Base-by-base conservation (phyloP, 1,139 yeast genomes). In the Torulaspora pretoriensis region DNA sequence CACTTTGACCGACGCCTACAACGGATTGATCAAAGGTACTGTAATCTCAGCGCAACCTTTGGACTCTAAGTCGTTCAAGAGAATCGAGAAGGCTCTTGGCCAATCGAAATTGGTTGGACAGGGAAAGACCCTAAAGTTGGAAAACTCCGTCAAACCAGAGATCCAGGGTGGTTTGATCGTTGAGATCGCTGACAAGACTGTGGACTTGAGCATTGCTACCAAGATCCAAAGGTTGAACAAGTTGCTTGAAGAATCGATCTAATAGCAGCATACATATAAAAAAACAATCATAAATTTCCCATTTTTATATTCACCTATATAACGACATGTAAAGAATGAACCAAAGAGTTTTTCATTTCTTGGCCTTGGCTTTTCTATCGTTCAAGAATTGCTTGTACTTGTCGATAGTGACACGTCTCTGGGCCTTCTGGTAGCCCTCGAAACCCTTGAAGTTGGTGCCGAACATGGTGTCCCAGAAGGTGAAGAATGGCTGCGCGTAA, bases 111-210 rank as follows among this genome's bases (percentile, higher is more conserved):
- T 83, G 64, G 95, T 90, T 52, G 96, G 96, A 57, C 72, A 75
- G 49, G 92, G 88, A 62, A 85, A 90, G 76, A 81, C 92, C 60
- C 80, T 92, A 69, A 83, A 83, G 75, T 74, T 94, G 61, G 72
- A 80, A 59, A 92, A 89, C 77, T 76, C 75, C 56, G 84, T 92
- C 55, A 80, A 87, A 74, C 88, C 96, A 55, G 95, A 86, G 55
- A 86, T 92, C 64, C 78, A 87, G 67, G 98, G 99, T 65, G 99
- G 98, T 63, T 80, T 92, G 68, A 74, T 94, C 59, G 96, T 92
- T 51, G 96, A 90, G 71, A 90, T 92, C 61, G 97, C 94, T 66
- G 98, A 92, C 75, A 87, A 84, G 71, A 90, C 97, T 53, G 96
- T 89, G 60, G 99, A 92, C 71, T 79, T 92, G 69, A 84, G 95